Conservation (phyloP, 306 rosid genomes). For the Lablab purpureus region DNA sequence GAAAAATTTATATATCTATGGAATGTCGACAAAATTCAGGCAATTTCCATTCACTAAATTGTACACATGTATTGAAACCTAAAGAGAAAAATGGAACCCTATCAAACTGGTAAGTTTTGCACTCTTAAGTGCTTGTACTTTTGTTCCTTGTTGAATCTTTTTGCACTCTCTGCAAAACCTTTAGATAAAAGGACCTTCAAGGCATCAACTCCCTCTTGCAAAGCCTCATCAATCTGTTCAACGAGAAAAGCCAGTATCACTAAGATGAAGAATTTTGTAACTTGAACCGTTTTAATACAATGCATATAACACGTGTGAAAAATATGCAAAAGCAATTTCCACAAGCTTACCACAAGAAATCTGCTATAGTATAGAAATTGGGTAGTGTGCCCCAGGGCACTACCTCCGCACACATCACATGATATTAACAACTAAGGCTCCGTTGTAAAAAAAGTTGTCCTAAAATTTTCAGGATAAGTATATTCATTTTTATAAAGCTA, state of each 20-base stretch:
- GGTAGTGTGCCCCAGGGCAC: slow-evolving; percentile 1
- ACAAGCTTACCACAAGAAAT: neutral
- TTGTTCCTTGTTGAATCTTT: slow-evolving; percentile 77
- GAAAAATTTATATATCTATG: neutral
- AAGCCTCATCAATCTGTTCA: slow-evolving; percentile 63
- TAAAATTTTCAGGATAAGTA: neutral
- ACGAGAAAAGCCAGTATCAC: neutral
- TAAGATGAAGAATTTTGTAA: slow-evolving; percentile 19
- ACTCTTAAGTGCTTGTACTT: slow-evolving; percentile 80
- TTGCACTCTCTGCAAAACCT: slow-evolving; percentile 68
- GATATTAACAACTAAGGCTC: slow-evolving; percentile 11
- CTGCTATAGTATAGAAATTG: slow-evolving; percentile 13
- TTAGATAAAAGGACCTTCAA: slow-evolving; percentile 61
- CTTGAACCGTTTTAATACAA: slow-evolving; percentile 9
- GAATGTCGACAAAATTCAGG: slow-evolving; percentile 37
- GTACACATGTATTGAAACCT: slow-evolving; percentile 19
- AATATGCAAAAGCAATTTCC: slow-evolving; percentile 15
- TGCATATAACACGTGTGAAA: slow-evolving; percentile 5
- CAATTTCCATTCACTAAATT: slow-evolving; percentile 6
- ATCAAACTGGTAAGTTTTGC: slow-evolving; percentile 63
- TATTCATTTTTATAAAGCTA: slow-evolving; percentile 15
- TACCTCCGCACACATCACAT: neutral
- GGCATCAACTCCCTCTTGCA: slow-evolving; percentile 64
- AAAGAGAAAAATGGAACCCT: slow-evolving; percentile 22
- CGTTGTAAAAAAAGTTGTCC: neutral